A percentile compares a stretch with the other conserved stretches of the same genome.
These are phyloP conservation scores for Meripilus lineatus DNA, from an alignment of 1,284 basidiomycete species.

Conservation along the genomic window DNA sequence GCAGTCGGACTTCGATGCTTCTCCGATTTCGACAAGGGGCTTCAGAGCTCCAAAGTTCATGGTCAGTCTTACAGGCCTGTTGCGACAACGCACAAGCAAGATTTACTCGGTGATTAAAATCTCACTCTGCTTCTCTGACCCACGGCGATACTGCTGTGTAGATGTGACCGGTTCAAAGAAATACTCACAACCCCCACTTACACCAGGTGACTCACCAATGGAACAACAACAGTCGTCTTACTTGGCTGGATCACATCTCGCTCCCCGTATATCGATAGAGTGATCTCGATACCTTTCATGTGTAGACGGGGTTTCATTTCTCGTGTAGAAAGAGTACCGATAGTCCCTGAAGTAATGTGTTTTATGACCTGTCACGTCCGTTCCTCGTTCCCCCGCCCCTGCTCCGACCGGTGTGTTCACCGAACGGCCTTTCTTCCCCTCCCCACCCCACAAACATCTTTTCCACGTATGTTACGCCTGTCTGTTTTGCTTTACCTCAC, in stretches of 20 bases:
- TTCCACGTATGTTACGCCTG: no score
- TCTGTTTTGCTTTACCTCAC: no score
- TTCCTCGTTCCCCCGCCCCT: no score
- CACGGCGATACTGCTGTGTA: constrained; percentile 27
- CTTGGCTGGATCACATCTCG: constrained; percentile 30
- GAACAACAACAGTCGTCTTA: constrained; percentile 37
- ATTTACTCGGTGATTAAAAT: constrained; percentile 24
- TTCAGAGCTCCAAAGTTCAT: constrained; percentile 63
- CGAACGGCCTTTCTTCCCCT: no score
- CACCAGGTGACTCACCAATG: constrained; percentile 38
- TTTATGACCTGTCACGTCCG: no score
- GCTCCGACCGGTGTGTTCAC: no score
- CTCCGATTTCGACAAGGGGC: constrained; percentile 72
- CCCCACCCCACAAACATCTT: no score
- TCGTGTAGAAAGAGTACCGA: no score
- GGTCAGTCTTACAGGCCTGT: constrained; percentile 52
- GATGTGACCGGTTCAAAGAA: constrained; percentile 43
- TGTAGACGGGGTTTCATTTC: no score
- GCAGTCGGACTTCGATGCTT: constrained; percentile 73
- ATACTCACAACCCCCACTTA: constrained; percentile 33
- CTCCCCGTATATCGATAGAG: constrained; percentile 47
- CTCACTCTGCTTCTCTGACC: constrained; percentile 5
- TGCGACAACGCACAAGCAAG: constrained; percentile 18
- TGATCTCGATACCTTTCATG: no score
- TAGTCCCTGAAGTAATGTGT: no score